phyloP scores from a whole-genome alignment of 192 early-diverging fungal genomes.

The Coemansia asiatica region DNA sequence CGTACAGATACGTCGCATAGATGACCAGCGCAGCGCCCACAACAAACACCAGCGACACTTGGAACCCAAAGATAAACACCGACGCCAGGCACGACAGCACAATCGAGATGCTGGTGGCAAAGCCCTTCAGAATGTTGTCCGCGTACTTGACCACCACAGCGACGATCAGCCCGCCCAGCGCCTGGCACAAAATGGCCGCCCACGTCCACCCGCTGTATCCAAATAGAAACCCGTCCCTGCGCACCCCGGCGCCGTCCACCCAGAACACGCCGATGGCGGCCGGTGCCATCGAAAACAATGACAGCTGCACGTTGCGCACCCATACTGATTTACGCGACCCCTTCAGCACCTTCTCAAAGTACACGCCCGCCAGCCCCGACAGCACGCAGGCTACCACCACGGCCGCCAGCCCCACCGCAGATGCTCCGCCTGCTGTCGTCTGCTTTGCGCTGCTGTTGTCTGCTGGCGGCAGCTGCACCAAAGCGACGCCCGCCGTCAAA shows the following conservation, averaged over 20 bases:
- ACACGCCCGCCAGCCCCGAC: conserved; percentile 95
- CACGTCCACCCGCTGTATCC: conserved; percentile 84
- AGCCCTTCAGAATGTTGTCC: conserved; percentile 99
- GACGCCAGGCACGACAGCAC: conserved; percentile 85
- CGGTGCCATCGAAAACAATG: conserved; percentile 77
- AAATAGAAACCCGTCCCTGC: conserved; percentile 84
- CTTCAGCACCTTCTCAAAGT: conserved; percentile 98
- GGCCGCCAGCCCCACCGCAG: conserved; percentile 72
- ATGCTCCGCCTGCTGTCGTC: neutral
- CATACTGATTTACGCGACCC: conserved; percentile 78
- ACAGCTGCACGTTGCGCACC: conserved; percentile 91
- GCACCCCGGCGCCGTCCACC: conserved; percentile 71
- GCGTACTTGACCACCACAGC: conserved; percentile 97
- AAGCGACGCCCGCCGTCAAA: conserved; percentile 83
- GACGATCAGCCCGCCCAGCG: conserved; percentile 90
- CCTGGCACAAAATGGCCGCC: conserved; percentile 83
- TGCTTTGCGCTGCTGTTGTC: neutral
- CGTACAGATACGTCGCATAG: conserved; percentile 77
- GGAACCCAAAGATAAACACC: conserved; percentile 81
- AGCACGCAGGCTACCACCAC: conserved; percentile 83
- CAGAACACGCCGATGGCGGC: conserved; percentile 76
- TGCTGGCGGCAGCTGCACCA: conserved; percentile 78
- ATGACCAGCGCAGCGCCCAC: conserved; percentile 72
- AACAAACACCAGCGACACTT: conserved; percentile 69
- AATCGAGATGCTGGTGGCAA: conserved; percentile 95